Evolutionary conservation across 345 rosid genomes (phyloP), one percentile per base, ranked within the genome.

Genomic region (Camelina neglecta): DNA sequence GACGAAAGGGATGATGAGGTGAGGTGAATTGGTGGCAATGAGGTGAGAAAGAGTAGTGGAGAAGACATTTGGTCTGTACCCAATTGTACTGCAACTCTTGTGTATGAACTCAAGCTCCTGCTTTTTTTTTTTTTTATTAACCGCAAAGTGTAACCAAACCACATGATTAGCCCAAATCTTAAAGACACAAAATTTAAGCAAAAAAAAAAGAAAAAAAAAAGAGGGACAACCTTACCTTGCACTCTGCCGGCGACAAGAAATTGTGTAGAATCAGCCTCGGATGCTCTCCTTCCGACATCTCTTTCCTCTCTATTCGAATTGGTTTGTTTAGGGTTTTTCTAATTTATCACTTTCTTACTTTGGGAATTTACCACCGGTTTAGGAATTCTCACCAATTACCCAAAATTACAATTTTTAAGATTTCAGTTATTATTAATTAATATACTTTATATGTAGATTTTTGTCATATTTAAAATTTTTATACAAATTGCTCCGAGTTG

Each of bases 31-130:
- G 18, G 18, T 18, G 18, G 18, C 18, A 18, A 0, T 61, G 72
- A 95, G 97, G 75, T 95, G 99, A 75, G 96, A 89, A 24, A 92
- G 97, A 39, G 97, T 88, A 11, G 99, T 89, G 62, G 99, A 95
- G 83, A 92, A 92, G 38, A 95, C 93, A 69, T 87, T 80, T 1
- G 95, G 91, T 74, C 99, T 86, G 83, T 95, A 95, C 6, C 99
- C 99, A 8, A 95, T 84, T 0, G 88, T 84, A 70, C 89, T 72
- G 78, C 86, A 75, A 77, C 97, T 88, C 86, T 83, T 90, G 87
- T 90, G 99, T 38, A 95, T 87, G 83, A 89, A 90, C 71, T 90
- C 91, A 12, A 92, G 80, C 72, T 92, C 99, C 92, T 90, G 80
- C 2, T 35, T 68, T 51, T 55, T 35, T 35, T 35, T 0, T 35